These are phyloP conservation scores for Curvularia sp. DNA, from an alignment of 2,329 filamentous ascomycete genomes.

Conservation along the genomic window DNA sequence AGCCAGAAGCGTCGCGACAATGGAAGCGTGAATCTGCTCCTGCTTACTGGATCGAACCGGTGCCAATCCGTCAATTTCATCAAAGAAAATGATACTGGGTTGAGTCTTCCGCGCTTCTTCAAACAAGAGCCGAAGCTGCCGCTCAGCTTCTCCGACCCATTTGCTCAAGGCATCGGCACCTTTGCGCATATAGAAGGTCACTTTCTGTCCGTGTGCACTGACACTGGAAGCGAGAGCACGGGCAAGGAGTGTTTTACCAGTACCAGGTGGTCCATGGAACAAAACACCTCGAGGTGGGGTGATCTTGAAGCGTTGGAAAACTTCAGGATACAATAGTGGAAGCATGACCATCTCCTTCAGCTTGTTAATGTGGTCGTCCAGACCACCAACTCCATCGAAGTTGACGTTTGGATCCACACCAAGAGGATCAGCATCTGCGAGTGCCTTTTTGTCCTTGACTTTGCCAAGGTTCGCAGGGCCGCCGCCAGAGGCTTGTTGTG, in stretches of 20 bases:
- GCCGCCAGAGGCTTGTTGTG: slow-evolving; percentile 62
- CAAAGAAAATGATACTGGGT: slow-evolving; percentile 99
- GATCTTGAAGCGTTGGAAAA: slow-evolving; percentile 89
- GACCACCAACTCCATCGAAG: slow-evolving; percentile 90
- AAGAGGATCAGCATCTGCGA: slow-evolving; percentile 92
- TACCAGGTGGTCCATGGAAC: slow-evolving; percentile 96
- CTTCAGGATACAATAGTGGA: slow-evolving; percentile 90
- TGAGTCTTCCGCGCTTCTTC: slow-evolving; percentile 95
- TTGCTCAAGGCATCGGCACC: slow-evolving; percentile 97
- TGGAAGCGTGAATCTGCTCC: slow-evolving; percentile 97
- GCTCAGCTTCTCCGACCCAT: slow-evolving; percentile 98
- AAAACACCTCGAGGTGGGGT: slow-evolving; percentile 93
- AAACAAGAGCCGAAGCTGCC: slow-evolving; percentile 90
- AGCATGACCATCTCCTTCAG: slow-evolving; percentile 98
- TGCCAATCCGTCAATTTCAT: slow-evolving; percentile 96
- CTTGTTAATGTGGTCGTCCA: slow-evolving; percentile 93
- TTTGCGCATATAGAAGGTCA: slow-evolving; percentile 99
- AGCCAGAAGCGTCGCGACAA: slow-evolving; percentile 63
- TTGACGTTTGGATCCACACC: slow-evolving; percentile 92
- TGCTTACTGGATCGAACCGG: slow-evolving; percentile 97
- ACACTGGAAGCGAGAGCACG: slow-evolving; percentile 91
- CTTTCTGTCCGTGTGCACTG: slow-evolving; percentile 86
- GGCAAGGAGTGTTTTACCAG: slow-evolving; percentile 96
- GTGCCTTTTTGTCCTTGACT: slow-evolving; percentile 87
- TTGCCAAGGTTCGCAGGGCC: slow-evolving; percentile 87